Evolutionary conservation across 2,329 filamentous ascomycete species (phyloP), one percentile per base, ranked within the genome.

Genomic region (Ophiostoma ips): DNA sequence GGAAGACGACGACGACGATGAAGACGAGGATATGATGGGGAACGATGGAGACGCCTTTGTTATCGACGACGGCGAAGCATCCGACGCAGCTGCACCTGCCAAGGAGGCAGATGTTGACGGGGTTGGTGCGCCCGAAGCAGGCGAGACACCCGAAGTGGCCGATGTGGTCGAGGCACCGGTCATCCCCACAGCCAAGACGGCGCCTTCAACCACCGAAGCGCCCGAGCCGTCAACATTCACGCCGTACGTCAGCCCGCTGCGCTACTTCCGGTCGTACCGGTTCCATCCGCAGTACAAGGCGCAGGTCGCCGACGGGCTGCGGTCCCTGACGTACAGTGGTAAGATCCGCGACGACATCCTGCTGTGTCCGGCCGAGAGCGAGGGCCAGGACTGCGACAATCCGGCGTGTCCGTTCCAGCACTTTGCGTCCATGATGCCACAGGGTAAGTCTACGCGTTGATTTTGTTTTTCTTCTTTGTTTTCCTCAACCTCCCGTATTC

Each of bases 261-360:
- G 77, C 57, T 76, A 77, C 58, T 95, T 96, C 65, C 87, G 81
- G 63, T 83, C 86, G 35, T 98, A 86, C 67, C 87, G 90, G 58
- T 95, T 90, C 63, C 89, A 96, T 62, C 86, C 87, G 31, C 71
- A 77, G 48, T 96, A 81, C 66, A 70, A 72, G 56, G 65, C 83
- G 46, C 70, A 77, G 51, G 80, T 95, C 51, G 63, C 77, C 50
- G 83, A 82, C 55, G 90, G 90, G 40, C 83, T 88, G 61, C 82
- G 84, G 62, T 96, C 92, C 56, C 73, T 94, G 70, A 96, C 89
- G 40, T 96, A 90, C 68, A 95, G 87, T 68, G 86, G 94, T 66
- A 83, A 81, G 58, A 94, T 98, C 66, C 81, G 95, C 62, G 73
- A 81, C 21, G 72, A 78, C 53, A 81, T 76, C 58, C 76, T 77